phyloP scores from a whole-genome alignment of 1,139 yeast species.

The Debaryomyces fabryi region DNA sequence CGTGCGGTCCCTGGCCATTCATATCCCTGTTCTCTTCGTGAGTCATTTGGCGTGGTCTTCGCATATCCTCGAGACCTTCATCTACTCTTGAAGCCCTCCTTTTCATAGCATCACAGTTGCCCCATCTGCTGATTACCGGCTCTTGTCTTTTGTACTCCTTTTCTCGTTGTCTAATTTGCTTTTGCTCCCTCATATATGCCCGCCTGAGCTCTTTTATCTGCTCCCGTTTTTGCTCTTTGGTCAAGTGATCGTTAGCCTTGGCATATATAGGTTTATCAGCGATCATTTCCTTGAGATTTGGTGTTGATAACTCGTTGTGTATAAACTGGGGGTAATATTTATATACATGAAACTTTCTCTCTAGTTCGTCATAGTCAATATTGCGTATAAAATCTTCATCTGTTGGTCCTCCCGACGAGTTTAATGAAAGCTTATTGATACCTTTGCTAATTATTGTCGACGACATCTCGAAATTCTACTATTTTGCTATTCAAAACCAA shows the following conservation, averaged over 20 bases:
- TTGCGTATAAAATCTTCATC: constrained; percentile 24
- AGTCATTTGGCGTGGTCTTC: not conserved
- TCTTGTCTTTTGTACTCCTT: not conserved
- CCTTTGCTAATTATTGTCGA: constrained; percentile 16
- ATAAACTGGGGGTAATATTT: constrained; percentile 46
- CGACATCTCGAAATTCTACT: constrained; percentile 8
- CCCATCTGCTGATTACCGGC: not conserved
- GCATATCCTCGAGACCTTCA: not conserved
- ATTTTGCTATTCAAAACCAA: not conserved
- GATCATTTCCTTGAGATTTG: constrained; percentile 38
- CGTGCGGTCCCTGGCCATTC: not conserved
- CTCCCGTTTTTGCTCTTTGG: constrained; percentile 15
- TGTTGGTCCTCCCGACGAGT: constrained; percentile 5
- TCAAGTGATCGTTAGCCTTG: constrained; percentile 42
- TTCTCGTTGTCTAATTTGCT: constrained; percentile 13
- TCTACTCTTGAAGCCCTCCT: not conserved
- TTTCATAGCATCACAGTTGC: not conserved
- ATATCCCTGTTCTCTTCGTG: not conserved
- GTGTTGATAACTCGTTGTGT: constrained; percentile 45
- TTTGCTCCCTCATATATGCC: constrained; percentile 10
- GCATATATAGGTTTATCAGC: constrained; percentile 45
- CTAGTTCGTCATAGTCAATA: constrained; percentile 43
- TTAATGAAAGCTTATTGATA: constrained; percentile 16
- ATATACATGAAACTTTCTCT: constrained; percentile 35
- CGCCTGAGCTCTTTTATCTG: constrained; percentile 1